A percentile compares a stretch with the other conserved stretches of the same genome.
These are phyloP conservation scores for Psilocybe cyanescens DNA, from an alignment of 768 basidiomycete genomes.

Conservation along the genomic window DNA sequence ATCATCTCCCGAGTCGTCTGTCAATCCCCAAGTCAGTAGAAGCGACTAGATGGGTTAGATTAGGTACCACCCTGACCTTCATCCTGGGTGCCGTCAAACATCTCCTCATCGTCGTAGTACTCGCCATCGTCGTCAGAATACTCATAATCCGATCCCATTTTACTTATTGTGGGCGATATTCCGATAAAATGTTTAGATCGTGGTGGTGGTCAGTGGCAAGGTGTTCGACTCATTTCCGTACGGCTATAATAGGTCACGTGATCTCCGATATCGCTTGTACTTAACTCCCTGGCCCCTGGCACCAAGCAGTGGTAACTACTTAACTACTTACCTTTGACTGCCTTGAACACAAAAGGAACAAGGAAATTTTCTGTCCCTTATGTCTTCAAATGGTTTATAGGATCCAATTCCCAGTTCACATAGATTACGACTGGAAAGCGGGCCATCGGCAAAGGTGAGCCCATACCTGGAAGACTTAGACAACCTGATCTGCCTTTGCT, in stretches of 20 bases:
- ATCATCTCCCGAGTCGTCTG: conserved; percentile 52
- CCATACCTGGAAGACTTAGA: too few relatives aligned
- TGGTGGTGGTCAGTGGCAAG: too few relatives aligned
- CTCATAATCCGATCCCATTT: conserved; percentile 67
- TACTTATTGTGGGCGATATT: not conserved
- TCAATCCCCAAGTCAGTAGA: conserved; percentile 1
- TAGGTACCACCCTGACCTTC: conserved; percentile 36
- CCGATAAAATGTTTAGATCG: not conserved
- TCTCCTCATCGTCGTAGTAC: conserved; percentile 75
- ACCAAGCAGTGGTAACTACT: too few relatives aligned
- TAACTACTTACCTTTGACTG: too few relatives aligned
- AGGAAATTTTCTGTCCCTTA: too few relatives aligned
- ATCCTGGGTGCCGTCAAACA: conserved; percentile 68
- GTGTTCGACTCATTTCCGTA: not conserved
- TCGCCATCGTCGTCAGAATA: conserved; percentile 70
- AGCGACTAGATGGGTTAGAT: conserved; percentile 4
- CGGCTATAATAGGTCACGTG: not conserved
- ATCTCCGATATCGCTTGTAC: not conserved
- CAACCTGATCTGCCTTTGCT: too few relatives aligned
- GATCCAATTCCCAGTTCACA: too few relatives aligned
- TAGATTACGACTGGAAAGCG: too few relatives aligned
- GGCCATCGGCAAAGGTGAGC: too few relatives aligned
- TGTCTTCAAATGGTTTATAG: too few relatives aligned
- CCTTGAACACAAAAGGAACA: too few relatives aligned
- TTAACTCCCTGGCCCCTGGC: too few relatives aligned